Percentiles rank a stretch among this genome's conserved stretches.
phyloP scores from a whole-genome alignment of 2,329 filamentous ascomycete species.

The Paracoccidioides brasiliensis region DNA sequence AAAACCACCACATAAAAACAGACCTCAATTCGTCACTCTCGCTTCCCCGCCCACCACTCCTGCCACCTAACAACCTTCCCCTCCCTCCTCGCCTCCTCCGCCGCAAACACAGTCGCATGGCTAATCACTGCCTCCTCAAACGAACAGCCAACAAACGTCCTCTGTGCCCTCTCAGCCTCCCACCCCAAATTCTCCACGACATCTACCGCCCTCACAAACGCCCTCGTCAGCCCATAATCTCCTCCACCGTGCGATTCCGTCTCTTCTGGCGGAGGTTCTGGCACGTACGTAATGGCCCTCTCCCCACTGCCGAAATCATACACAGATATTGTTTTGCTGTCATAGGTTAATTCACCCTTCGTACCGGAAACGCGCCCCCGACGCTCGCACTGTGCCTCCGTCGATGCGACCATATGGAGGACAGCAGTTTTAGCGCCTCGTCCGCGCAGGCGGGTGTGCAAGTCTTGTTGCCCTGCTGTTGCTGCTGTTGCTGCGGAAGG shows the following conservation, averaged over 20 bases:
- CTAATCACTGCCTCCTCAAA: conserved; percentile 79
- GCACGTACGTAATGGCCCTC: conserved; percentile 43
- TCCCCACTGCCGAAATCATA: conserved; percentile 54
- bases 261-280: conserved; percentile 45
- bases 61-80: conserved; percentile 61
- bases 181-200: conserved; percentile 59
- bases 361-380: conserved; percentile 79
- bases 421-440: conserved; percentile 68
- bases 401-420: conserved; percentile 91
- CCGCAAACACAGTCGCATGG: conserved; percentile 87
- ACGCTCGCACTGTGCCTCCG: conserved; percentile 72
- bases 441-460: conserved; percentile 13
- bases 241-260: conserved; percentile 57
- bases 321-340: conserved; percentile 61
- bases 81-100: conserved; percentile 66
- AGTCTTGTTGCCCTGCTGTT: conserved; percentile 6
- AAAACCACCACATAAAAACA: neutral
- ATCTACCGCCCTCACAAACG: conserved; percentile 73
- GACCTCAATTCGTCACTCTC: neutral
- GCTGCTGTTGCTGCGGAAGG: neutral
- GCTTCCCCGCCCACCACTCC: conserved; percentile 58
- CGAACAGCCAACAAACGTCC: conserved; percentile 62
- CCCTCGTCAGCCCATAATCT: conserved; percentile 63
- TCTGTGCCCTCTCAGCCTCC: conserved; percentile 58
- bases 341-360: conserved; percentile 72